A percentile compares a stretch with the other conserved stretches of the same genome.
Conservation (phyloP, 2,329 filamentous ascomycete genomes). For the Cladosporium sp. region DNA sequence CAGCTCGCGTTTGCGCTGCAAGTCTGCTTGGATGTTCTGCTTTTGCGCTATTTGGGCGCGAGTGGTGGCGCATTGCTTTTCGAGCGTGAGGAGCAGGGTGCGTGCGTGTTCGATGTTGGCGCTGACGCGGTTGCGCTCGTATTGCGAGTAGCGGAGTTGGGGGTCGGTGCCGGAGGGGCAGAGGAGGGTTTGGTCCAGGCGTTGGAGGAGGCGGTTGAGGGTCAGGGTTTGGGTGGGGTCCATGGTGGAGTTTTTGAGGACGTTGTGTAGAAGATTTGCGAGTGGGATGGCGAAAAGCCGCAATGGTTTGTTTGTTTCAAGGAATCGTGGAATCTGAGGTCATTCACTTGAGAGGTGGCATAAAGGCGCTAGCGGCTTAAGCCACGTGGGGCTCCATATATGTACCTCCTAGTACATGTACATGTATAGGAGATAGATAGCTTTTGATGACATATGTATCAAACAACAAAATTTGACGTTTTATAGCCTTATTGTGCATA, state of each 20-base stretch:
- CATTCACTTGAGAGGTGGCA: slow-evolving; percentile 5
- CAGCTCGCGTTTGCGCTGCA: slow-evolving; percentile 61
- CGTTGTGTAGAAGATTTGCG: background rate
- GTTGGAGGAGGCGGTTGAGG: slow-evolving; percentile 60
- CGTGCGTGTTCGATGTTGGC: slow-evolving; percentile 69
- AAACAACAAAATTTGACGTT: no score
- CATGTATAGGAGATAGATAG: no score
- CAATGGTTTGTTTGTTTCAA: no score
- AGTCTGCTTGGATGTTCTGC: slow-evolving; percentile 58
- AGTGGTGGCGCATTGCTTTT: slow-evolving; percentile 56
- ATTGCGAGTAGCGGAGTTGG: slow-evolving; percentile 47
- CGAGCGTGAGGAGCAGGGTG: slow-evolving; percentile 63
- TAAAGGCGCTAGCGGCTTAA: slow-evolving; percentile 9
- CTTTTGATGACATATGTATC: no score
- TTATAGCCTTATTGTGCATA: background rate
- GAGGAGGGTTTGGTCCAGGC: slow-evolving; percentile 63
- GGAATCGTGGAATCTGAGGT: background rate
- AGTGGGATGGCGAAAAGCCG: no score
- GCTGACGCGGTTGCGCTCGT: slow-evolving; percentile 59
- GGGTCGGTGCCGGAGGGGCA: slow-evolving; percentile 52
- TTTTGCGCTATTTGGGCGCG: slow-evolving; percentile 55
- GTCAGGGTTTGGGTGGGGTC: slow-evolving; percentile 31
- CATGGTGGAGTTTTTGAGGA: slow-evolving; percentile 12
- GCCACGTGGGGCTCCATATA: background rate
- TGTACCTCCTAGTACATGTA: no score